Percentiles rank a stretch among this genome's conserved stretches.
Conservation (phyloP, 1,284 basidiomycete genomes). For the Ceratorhiza oryzae-sativae region DNA sequence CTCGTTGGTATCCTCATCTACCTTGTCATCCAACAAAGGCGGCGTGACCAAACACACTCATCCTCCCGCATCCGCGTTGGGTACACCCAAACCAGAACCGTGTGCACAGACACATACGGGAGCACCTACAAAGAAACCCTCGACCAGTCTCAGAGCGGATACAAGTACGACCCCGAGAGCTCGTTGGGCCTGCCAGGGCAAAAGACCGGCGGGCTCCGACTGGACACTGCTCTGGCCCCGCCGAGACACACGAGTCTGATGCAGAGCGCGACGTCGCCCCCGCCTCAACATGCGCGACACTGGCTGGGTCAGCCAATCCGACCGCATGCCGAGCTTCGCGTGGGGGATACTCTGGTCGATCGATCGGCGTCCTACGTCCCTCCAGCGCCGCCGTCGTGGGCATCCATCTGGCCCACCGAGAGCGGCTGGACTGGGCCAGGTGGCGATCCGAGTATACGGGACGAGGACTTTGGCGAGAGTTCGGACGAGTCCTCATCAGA, state of each 20-base stretch:
- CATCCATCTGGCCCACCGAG: conserved; percentile 32
- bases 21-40: conserved; percentile 16
- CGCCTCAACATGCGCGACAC: conserved; percentile 4
- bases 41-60: background rate
- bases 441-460: conserved; percentile 22
- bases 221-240: background rate
- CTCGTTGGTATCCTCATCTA: conserved; percentile 21
- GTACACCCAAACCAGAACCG: conserved; percentile 2
- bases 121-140: background rate
- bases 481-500: background rate
- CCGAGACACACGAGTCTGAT: conserved; percentile 1
- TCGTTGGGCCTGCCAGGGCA: background rate
- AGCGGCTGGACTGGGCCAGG: conserved; percentile 35
- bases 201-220: background rate
- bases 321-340: conserved; percentile 10
- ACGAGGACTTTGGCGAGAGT: conserved; percentile 7
- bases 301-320: background rate
- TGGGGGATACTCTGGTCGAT: conserved; percentile 1
- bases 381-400: conserved; percentile 33
- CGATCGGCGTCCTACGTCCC: conserved; percentile 13
- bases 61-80: conserved; percentile 12
- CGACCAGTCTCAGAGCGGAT: background rate
- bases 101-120: background rate
- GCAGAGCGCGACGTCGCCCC: conserved; percentile 28
- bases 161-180: conserved; percentile 15